Evolutionary conservation across 169 alveolate genomes (phyloP), one percentile per base, ranked within the genome.

Genomic region (Blepharisma undulans): DNA sequence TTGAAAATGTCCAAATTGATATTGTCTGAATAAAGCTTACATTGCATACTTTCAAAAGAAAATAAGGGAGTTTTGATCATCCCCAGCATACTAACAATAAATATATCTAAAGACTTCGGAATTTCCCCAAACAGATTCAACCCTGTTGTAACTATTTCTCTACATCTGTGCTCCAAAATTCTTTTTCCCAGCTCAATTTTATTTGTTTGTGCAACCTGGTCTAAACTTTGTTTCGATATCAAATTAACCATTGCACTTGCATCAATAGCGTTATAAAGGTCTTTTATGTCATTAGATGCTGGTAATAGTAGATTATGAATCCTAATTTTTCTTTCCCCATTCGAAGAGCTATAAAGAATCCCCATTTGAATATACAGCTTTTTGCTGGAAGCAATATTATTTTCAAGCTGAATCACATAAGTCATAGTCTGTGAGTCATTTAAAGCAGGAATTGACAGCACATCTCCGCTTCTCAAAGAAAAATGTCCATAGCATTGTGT

Each of bases 241-340:
- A 88, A 90, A 80, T 81, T 76, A 12, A 92, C 86, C 21, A 94
- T 72, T 60, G 92, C 94, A 84, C 87, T 93, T 91, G 87, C n/a
- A 87, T 97, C 96, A 66, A 94, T 92, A 72, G 84, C 61, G 71
- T 93, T 91, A 90, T 90, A 93, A 4, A 97, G 94, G 22, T 90
- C 89, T 25, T 91, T 93, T 5, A 92, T 90, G 91, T 97, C 97
- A 93, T 98, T 98, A 48, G 99, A 97, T 16, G 98, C 94, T 0
- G 99, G 99, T 74, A 98, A 76, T 77, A 98, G 98, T 87, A 94
- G 93, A 60, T 99, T 99, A 93, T 98, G 99, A 87, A 99, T 98
- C 61, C 99, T 96, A 16, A 99, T 99, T 87, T 99, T 97, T 87
- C 99, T 98, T 91, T 98, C 99, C 18, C 99, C 99, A 77, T 97